These are phyloP conservation scores for Oenanthe sinensis DNA, from an alignment of 129 eudicot species.

Conservation along the genomic window DNA sequence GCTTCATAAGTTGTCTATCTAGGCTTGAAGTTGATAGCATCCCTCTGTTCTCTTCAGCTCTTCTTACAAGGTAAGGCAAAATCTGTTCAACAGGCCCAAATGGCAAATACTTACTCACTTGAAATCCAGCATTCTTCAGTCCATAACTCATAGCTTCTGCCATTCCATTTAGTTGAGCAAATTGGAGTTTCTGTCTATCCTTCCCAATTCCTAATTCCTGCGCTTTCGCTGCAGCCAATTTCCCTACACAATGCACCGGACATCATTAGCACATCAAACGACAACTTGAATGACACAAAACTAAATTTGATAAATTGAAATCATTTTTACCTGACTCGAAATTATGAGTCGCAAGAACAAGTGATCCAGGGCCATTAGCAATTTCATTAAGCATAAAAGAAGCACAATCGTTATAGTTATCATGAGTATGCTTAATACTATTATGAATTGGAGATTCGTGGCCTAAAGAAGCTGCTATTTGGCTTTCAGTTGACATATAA, in stretches of 20 bases:
- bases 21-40: slow-evolving; percentile 55
- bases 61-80: slow-evolving; percentile 78
- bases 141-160: slow-evolving; percentile 75
- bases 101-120: slow-evolving; percentile 84
- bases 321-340: slow-evolving; percentile 67
- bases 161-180: slow-evolving; percentile 97
- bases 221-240: slow-evolving; percentile 67
- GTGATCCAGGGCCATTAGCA: slow-evolving; percentile 52
- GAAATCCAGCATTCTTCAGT: slow-evolving; percentile 76
- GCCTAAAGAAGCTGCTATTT: slow-evolving; percentile 52
- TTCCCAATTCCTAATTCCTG: slow-evolving; percentile 56
- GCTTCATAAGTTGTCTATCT: slow-evolving; percentile 71
- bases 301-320: neutral
- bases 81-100: slow-evolving; percentile 88
- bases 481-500: slow-evolving; percentile 60
- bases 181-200: slow-evolving; percentile 55
- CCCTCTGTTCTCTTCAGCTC: slow-evolving; percentile 97
- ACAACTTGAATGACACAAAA: neutral
- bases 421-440: slow-evolving; percentile 50
- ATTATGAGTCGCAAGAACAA: slow-evolving; percentile 89
- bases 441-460: slow-evolving; percentile 70
- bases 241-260: slow-evolving; percentile 30
- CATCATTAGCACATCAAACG: slow-evolving; percentile 20
- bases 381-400: slow-evolving; percentile 69
- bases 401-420: slow-evolving; percentile 64